phyloP scores from a whole-genome alignment of 768 basidiomycete species.

The Floccularia luteovirens region DNA sequence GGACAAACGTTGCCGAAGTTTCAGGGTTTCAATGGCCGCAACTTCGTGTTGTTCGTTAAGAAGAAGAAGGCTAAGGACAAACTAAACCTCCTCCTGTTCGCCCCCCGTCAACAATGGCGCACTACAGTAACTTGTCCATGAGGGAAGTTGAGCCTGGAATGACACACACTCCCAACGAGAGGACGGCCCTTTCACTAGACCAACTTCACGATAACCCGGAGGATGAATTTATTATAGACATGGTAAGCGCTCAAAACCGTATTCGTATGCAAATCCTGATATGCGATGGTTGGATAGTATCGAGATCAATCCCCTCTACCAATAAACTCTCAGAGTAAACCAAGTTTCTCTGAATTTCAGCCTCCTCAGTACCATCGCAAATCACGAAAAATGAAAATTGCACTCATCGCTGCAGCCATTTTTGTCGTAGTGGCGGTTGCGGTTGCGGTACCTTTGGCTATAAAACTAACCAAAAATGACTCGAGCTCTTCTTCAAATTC shows the following conservation, averaged over 20 bases:
- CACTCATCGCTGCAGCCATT: slow-evolving; percentile 18
- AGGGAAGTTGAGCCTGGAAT: too few relatives aligned
- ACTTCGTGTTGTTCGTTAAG: too few relatives aligned
- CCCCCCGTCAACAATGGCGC: too few relatives aligned
- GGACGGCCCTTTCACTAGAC: too few relatives aligned
- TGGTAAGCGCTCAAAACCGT: slow-evolving; percentile 4
- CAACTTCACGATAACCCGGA: slow-evolving; percentile 6
- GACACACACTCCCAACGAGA: too few relatives aligned
- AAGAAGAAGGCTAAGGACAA: too few relatives aligned
- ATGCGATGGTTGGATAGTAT: slow-evolving; percentile 5
- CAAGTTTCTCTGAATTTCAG: neutral
- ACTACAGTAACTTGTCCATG: too few relatives aligned
- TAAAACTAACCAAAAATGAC: slow-evolving; percentile 12
- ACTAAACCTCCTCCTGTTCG: too few relatives aligned
- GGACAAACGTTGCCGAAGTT: too few relatives aligned
- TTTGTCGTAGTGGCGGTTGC: slow-evolving; percentile 29
- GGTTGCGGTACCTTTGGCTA: slow-evolving; percentile 27
- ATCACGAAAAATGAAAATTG: slow-evolving; percentile 7
- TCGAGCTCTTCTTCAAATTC: slow-evolving; percentile 10
- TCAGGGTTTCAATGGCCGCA: too few relatives aligned
- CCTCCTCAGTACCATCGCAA: neutral
- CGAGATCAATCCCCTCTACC: slow-evolving; percentile 6
- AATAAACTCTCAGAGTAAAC: neutral
- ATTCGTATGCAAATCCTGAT: neutral
- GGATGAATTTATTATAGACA: slow-evolving; percentile 11